Evolutionary conservation across 1,284 basidiomycete genomes (phyloP), one percentile per base, ranked within the genome.

Genomic region (Irpex sp.): DNA sequence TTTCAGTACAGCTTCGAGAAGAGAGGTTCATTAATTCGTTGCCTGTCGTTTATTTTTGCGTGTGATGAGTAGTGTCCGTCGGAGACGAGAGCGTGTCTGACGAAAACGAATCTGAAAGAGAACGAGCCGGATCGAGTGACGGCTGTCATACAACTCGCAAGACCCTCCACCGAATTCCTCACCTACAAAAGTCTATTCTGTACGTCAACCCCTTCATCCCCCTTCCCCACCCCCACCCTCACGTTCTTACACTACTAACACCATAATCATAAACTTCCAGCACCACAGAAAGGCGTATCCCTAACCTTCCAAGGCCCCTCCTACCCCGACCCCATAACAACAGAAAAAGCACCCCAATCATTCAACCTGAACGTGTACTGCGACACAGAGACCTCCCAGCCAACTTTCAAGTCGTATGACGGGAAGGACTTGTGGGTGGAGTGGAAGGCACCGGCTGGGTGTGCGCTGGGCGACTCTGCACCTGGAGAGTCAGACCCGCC

Each of bases 51-150:
- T 64, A 36, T 65, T 92, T 92, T 90, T 93, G 91, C 76, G 73
- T 28, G 51, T 56, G 39, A 42, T 65, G n/a, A n/a, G 39, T 67
- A 93, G 90, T 93, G 91, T 76, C 74, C 81, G 39, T 61, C 69
- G 42, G 88, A 83, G 37, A 88, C 88, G 49, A 78, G 85, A 67
- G 90, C 84, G 58, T 93, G 91, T 72, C 75, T 91, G 39, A 88
- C 83, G 3, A 83, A 80, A 67, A 80, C 79, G 45, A 91, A 90
- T 69, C 68, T 77, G 67, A 91, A 89, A 73, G 66, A 68, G 5
- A 78, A 75, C 39, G 70, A 77, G 56, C 58, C 71, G 7, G 84
- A 88, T 64, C 81, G 87, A 56, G 74, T 91, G 67, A 76, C 85
- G 42, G 76, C 83, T 49, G 88, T 90, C 18, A 82, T 92, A 62